Evolutionary conservation across 805 yeast species (phyloP).

Genomic region (Lipomyces oligophaga): DNA sequence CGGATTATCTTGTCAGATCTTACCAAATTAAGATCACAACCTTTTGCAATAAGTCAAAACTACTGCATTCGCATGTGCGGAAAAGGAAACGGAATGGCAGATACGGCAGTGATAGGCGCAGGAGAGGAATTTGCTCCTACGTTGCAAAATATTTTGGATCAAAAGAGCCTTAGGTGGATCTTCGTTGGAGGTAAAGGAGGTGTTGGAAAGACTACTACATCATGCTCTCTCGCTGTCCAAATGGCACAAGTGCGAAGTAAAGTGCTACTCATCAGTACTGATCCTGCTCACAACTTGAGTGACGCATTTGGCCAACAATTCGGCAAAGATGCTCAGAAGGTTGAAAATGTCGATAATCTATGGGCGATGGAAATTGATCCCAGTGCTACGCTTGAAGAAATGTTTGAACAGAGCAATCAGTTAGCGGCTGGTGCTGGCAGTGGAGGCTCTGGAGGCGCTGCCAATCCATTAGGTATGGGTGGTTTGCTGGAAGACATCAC

Average conservation of each 20-base stretch:
- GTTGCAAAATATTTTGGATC: slow-evolving; percentile 42
- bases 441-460: slow-evolving; percentile 42
- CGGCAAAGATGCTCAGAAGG: slow-evolving; percentile 92
- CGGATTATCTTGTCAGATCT: no score
- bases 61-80: no score
- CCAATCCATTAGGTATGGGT: no score
- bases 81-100: no score
- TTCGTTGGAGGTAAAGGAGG: slow-evolving; percentile 99
- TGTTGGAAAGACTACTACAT: slow-evolving; percentile 97
- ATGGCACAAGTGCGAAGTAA: slow-evolving; percentile 80
- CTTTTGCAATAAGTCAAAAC: no score
- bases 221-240: slow-evolving; percentile 92
- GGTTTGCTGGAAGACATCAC: slow-evolving; percentile 85
- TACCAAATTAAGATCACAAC: no score
- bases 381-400: slow-evolving; percentile 84
- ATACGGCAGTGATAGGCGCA: no score
- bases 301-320: slow-evolving; percentile 99
- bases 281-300: slow-evolving; percentile 96
- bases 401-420: slow-evolving; percentile 56
- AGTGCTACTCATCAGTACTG: slow-evolving; percentile 61
- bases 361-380: slow-evolving; percentile 99
- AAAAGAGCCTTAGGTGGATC: slow-evolving; percentile 76
- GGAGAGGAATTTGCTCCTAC: slow-evolving; percentile 40
- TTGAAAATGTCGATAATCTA: slow-evolving; percentile 80
- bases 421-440: no score